A percentile compares a stretch with the other conserved stretches of the same genome.
Conservation (phyloP, 371 early-diverging fungal genomes). For the Mortierella sp. region DNA sequence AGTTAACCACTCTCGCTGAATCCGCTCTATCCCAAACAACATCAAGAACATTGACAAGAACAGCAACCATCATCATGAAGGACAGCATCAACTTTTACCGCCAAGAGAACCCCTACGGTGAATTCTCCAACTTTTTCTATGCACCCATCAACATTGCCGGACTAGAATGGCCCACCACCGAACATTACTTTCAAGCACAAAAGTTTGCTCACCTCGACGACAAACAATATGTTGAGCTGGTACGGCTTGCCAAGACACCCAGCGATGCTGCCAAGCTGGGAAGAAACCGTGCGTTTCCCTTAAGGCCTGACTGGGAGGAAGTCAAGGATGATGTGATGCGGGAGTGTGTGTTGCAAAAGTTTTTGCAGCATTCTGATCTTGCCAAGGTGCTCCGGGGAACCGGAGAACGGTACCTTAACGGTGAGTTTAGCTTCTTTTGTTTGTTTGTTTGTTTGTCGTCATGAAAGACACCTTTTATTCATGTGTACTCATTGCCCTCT, state of each 20-base stretch:
- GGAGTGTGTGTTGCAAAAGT: conserved; percentile 62
- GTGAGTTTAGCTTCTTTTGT: conserved; percentile 8
- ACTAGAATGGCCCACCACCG: conserved; percentile 61
- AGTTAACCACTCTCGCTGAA: neutral
- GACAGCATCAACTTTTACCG: conserved; percentile 61
- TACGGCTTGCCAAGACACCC: conserved; percentile 46
- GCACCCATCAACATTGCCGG: conserved; percentile 58
- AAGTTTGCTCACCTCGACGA: conserved; percentile 58
- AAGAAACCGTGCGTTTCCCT: conserved; percentile 52
- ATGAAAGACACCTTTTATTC: neutral
- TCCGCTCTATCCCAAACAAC: too few relatives aligned
- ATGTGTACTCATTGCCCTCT: neutral
- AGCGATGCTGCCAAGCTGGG: conserved; percentile 61
- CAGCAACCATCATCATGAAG: conserved; percentile 27
- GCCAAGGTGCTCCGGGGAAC: conserved; percentile 52
- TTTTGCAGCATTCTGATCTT: conserved; percentile 62
- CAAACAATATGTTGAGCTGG: conserved; percentile 43
- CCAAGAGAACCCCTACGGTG: conserved; percentile 49
- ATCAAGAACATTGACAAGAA: too few relatives aligned
- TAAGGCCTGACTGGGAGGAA: conserved; percentile 64
- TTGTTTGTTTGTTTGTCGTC: neutral
- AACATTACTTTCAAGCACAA: conserved; percentile 68
- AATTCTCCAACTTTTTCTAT: conserved; percentile 65
- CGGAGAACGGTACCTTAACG: conserved; percentile 47
- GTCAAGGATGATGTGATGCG: conserved; percentile 65